Conservation (phyloP, 2,329 filamentous ascomycete genomes). For the Epichloe coenophiala region DNA sequence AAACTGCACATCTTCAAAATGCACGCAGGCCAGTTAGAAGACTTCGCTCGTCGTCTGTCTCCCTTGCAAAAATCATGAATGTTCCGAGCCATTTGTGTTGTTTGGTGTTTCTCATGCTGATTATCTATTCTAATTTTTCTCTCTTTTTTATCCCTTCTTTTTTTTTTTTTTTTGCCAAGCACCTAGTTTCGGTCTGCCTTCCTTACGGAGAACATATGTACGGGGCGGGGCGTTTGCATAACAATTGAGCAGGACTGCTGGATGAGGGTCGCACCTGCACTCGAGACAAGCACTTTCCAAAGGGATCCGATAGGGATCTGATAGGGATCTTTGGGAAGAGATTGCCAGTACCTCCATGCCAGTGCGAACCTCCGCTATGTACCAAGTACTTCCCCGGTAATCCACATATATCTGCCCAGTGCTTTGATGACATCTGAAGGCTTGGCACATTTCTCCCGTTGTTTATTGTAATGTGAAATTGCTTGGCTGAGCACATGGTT, state of each 20-base stretch:
- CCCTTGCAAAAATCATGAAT: too few relatives aligned
- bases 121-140: neutral
- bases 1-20: too few relatives aligned
- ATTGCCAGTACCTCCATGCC: neutral
- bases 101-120: too few relatives aligned
- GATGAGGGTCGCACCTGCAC: neutral
- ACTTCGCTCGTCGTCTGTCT: too few relatives aligned
- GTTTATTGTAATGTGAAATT: neutral
- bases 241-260: too few relatives aligned
- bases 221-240: too few relatives aligned
- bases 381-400: neutral
- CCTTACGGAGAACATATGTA: neutral
- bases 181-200: neutral
- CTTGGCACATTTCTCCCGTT: slow-evolving; percentile 4
- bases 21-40: too few relatives aligned
- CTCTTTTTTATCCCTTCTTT: too few relatives aligned
- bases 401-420: neutral
- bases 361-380: neutral
- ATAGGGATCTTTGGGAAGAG: neutral
- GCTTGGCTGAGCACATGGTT: neutral
- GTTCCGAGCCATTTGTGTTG: too few relatives aligned
- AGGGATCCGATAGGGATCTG: neutral
- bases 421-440: neutral
- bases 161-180: neutral
- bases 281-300: neutral